A percentile compares a stretch with the other conserved stretches of the same genome.
phyloP scores from a whole-genome alignment of 2,329 filamentous ascomycete genomes.

The Colletotrichum sp. region DNA sequence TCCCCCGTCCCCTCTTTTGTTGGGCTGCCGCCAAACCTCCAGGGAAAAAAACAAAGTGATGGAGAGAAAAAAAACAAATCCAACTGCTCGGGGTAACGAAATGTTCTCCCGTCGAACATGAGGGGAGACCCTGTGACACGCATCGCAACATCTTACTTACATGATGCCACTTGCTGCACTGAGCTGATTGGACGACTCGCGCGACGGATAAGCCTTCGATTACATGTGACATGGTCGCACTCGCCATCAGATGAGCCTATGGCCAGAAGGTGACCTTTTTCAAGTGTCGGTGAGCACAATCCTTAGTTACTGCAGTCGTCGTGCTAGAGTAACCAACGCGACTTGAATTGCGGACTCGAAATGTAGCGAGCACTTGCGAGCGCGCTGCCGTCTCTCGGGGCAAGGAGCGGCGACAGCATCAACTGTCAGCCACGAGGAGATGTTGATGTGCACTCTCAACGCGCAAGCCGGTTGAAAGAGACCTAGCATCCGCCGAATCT shows the following conservation, averaged over 20 bases:
- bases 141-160: background rate
- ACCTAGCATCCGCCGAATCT: background rate
- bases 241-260: background rate
- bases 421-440: background rate
- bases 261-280: background rate
- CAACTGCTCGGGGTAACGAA: background rate
- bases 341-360: background rate
- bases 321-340: background rate
- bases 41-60: background rate
- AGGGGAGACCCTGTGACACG: background rate
- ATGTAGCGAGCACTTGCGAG: background rate
- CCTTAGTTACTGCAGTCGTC: background rate
- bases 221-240: background rate
- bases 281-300: background rate
- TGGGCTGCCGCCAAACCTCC: background rate
- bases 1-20: constrained; percentile 1
- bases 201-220: background rate
- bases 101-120: background rate
- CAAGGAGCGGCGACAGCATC: background rate
- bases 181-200: background rate
- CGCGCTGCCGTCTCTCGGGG: background rate
- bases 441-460: background rate
- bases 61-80: background rate
- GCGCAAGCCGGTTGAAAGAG: background rate
- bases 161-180: background rate